Base-by-base conservation (phyloP, 306 rosid genomes). In the Quercus parvula region DNA sequence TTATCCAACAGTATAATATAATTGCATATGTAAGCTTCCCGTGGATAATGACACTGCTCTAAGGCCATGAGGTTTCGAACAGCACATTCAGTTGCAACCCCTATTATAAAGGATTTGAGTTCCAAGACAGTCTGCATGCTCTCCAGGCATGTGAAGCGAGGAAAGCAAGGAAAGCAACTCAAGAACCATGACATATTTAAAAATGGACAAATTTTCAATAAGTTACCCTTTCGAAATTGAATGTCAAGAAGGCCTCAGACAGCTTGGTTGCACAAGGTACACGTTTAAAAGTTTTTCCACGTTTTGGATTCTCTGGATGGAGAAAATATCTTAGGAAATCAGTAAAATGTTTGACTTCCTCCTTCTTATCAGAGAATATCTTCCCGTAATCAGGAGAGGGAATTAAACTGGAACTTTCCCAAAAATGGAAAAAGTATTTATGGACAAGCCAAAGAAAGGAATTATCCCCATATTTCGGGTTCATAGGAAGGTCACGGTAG, bases 41-140 rank as follows among this genome's bases (percentile, higher is more conserved):
- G 0, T 1, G 85, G 79, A 35, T 81, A 81, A 25, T 71, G 74
- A 17, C 81, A 81, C 77, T 81, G 82, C 61, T 81, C 85, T 28
- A 84, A 56, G 20, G 87, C 87, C 79, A 84, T 77, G 19, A 84
- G 35, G 51, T 84, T 84, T 56, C 85, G 49, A 5, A 77, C 5
- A 28, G 56, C 7, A 55, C 81, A 54, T n/a, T 78, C 85, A 1
- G 81, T 78, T 2, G 8, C 49, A 28, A 70, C 19, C 2, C 74
- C 68, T 0, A 75, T 31, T 8, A 4, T n/a, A 51, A 81, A 44
- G 3, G 20, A 28, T 1, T 80, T 74, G 22, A 85, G 15, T 19
- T 25, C 20, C 49, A 82, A 54, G 44, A 4, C 13, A 77, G 68
- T 49, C 0, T 68, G 18, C 30, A 20, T 35, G 18, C 7, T 7